Conservation (phyloP, 805 yeast genomes). For the Yamadazyma kitorensis region DNA sequence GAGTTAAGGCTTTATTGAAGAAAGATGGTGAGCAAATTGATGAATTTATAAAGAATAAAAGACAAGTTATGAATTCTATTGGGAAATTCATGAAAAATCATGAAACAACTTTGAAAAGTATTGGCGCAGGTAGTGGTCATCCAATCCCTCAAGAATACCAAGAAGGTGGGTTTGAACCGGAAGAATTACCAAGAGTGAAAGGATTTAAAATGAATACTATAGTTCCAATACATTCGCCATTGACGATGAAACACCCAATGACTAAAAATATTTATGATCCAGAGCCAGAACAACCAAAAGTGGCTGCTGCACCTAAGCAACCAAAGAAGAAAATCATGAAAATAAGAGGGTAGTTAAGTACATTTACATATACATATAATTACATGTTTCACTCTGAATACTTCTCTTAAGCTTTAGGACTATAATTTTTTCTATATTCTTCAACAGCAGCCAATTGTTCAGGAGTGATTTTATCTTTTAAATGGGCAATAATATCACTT, state of each 20-base stretch:
- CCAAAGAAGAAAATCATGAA: conserved; percentile 61
- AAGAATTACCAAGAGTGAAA: conserved; percentile 70
- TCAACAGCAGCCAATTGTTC: conserved; percentile 58
- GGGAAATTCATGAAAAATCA: conserved; percentile 59
- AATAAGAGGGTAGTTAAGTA: conserved; percentile 45
- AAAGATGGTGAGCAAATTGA: conserved; percentile 42
- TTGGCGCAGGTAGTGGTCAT: conserved; percentile 48
- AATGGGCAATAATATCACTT: conserved; percentile 65
- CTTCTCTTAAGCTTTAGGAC: conserved; percentile 32
- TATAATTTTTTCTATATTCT: conserved; percentile 53
- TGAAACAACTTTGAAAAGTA: conserved; percentile 66
- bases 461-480: conserved; percentile 52
- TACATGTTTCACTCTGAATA: neutral
- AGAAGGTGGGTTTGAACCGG: conserved; percentile 48
- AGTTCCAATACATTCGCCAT: conserved; percentile 83
- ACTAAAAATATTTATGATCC: conserved; percentile 64
- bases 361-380: neutral
- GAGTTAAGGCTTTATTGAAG: conserved; percentile 74
- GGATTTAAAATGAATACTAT: conserved; percentile 85
- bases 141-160: conserved; percentile 64
- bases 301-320: conserved; percentile 38
- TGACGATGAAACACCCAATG: conserved; percentile 80
- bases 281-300: conserved; percentile 41
- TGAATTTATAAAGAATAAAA: conserved; percentile 44
- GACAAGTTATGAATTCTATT: conserved; percentile 60